Evolutionary conservation across 805 yeast genomes (phyloP).

Genomic region (Starmerella tilneyi): DNA sequence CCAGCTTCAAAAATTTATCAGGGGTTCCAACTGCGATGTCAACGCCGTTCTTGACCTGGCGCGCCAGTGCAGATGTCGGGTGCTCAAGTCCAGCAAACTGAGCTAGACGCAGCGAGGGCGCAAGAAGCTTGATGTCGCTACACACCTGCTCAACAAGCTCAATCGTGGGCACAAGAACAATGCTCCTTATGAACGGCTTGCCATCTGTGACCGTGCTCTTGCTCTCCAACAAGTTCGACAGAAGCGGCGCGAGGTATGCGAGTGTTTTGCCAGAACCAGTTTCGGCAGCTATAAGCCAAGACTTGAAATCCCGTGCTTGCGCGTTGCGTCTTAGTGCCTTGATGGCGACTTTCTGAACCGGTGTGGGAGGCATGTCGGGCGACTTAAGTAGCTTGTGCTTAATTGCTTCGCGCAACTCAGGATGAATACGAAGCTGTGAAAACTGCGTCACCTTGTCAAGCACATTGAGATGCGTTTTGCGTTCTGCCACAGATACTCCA

Average conservation of each 20-base stretch:
- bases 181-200: slow-evolving; percentile 43
- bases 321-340: slow-evolving; percentile 45
- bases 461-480: slow-evolving; percentile 31
- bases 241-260: slow-evolving; percentile 71
- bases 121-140: slow-evolving; percentile 30
- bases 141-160: slow-evolving; percentile 78
- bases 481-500: slow-evolving; percentile 25
- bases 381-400: slow-evolving; percentile 39
- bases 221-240: slow-evolving; percentile 48
- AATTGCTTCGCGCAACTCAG: slow-evolving; percentile 54
- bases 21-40: slow-evolving; percentile 86
- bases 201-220: slow-evolving; percentile 24
- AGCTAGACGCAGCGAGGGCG: slow-evolving; percentile 15
- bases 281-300: slow-evolving; percentile 83
- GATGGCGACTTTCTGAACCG: slow-evolving; percentile 72
- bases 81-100: slow-evolving; percentile 12
- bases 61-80: slow-evolving; percentile 24
- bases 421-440: slow-evolving; percentile 55
- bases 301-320: slow-evolving; percentile 36
- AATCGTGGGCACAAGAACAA: slow-evolving; percentile 80
- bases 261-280: slow-evolving; percentile 96
- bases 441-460: slow-evolving; percentile 51
- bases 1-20: slow-evolving; percentile 45
- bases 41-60: slow-evolving; percentile 36
- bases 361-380: slow-evolving; percentile 43